phyloP scores from a whole-genome alignment of 202 grass and related monocot species.

The Sporobolus alterniflorus region DNA sequence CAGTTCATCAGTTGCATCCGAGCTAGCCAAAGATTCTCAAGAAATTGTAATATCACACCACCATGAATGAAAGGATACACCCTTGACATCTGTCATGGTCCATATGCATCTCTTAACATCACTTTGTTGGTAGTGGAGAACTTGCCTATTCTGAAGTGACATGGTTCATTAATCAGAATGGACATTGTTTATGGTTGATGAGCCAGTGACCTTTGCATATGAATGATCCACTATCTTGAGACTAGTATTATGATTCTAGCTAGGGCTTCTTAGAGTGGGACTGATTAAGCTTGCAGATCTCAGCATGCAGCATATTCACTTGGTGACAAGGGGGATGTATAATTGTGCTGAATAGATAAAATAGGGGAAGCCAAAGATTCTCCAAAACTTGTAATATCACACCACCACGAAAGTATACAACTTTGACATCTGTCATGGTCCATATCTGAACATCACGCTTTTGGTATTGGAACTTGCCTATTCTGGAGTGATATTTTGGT shows the following conservation, averaged over 20 bases:
- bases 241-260: neutral
- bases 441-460: neutral
- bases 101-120: neutral
- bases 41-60: neutral
- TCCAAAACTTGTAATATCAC: neutral
- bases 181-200: neutral
- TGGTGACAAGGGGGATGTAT: neutral
- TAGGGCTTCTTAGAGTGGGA: slow-evolving; percentile 11
- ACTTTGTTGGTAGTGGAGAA: neutral
- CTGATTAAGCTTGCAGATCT: slow-evolving; percentile 15
- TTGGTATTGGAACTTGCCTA: neutral
- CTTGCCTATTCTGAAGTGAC: neutral
- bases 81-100: neutral
- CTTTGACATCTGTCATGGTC: neutral
- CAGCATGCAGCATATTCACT: slow-evolving; percentile 25
- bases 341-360: neutral
- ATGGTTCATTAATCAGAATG: slow-evolving; percentile 12
- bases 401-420: neutral
- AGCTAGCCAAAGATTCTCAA: slow-evolving; percentile 12
- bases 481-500: neutral
- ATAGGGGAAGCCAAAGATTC: slow-evolving; percentile 1
- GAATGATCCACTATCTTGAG: neutral
- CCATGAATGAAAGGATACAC: neutral
- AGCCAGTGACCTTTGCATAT: neutral
- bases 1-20: neutral